A percentile compares a stretch with the other conserved stretches of the same genome.
These are phyloP conservation scores for Pyrenophora teres DNA, from an alignment of 2,329 filamentous ascomycete genomes.

Conservation along the genomic window DNA sequence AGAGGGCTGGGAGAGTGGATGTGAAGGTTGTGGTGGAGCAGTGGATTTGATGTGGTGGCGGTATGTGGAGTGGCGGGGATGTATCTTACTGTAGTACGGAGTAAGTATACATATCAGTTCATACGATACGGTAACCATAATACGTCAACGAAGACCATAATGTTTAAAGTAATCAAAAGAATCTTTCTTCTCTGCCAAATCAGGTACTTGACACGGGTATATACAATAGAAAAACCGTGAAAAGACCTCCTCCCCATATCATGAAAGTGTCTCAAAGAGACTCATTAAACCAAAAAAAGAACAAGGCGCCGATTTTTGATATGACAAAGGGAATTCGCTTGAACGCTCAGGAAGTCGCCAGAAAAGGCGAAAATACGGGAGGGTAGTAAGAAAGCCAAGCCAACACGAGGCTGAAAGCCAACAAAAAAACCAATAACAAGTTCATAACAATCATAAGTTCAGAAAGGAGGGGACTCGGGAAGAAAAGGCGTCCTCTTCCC, in stretches of 20 bases:
- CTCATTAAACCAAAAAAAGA: neutral
- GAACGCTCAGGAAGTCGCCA: slow-evolving; percentile 3
- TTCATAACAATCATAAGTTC: slow-evolving; percentile 6
- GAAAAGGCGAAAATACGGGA: neutral
- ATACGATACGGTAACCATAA: no score
- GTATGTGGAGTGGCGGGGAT: neutral
- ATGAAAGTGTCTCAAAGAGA: slow-evolving; percentile 1
- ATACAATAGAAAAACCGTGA: neutral
- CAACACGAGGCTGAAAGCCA: neutral
- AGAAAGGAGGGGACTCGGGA: no score
- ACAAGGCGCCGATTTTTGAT: neutral
- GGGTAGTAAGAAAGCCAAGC: neutral
- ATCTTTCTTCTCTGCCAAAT: neutral
- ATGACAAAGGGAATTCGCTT: slow-evolving; percentile 3
- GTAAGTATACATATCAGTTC: neutral
- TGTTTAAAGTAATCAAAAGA: neutral
- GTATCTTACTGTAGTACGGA: neutral
- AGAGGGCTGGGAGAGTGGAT: neutral
- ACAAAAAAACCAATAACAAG: neutral
- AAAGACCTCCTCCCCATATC: neutral
- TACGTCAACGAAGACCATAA: no score
- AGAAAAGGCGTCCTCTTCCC: no score
- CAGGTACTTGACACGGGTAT: neutral
- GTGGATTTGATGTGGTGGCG: neutral
- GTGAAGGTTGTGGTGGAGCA: neutral